These are phyloP conservation scores for Hypoxylon crocopeplum DNA, from an alignment of 495 filamentous ascomycete species.

Conservation along the genomic window DNA sequence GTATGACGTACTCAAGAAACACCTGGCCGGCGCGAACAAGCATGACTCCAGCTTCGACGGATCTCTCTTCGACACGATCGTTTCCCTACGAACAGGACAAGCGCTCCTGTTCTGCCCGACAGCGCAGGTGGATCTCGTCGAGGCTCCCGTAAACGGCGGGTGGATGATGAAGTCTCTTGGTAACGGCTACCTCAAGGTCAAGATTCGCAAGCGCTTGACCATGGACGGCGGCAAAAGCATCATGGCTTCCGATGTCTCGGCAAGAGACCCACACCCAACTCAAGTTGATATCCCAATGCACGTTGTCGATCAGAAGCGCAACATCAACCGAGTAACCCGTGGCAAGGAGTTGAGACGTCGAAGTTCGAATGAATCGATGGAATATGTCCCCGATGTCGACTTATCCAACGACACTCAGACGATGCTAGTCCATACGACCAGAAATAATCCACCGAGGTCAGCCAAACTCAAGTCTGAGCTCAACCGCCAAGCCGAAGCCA, in stretches of 20 bases:
- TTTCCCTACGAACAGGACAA: slow-evolving; percentile 65
- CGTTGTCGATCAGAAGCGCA: slow-evolving; percentile 4
- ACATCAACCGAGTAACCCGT: too few species aligned
- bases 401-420: too few species aligned
- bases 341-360: too few species aligned
- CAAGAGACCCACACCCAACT: not conserved
- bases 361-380: too few species aligned
- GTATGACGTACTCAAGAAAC: slow-evolving; percentile 64
- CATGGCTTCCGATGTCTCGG: slow-evolving; percentile 40
- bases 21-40: slow-evolving; percentile 60
- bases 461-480: too few species aligned
- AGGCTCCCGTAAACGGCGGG: slow-evolving; percentile 35
- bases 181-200: slow-evolving; percentile 56
- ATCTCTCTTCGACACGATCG: slow-evolving; percentile 60
- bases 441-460: too few species aligned
- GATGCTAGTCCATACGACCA: too few species aligned
- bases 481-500: too few species aligned
- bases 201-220: slow-evolving; percentile 61
- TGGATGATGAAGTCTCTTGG: slow-evolving; percentile 47
- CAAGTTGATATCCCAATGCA: too few species aligned
- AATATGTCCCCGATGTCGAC: too few species aligned
- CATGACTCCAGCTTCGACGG: slow-evolving; percentile 3
- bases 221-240: slow-evolving; percentile 64
- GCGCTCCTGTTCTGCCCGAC: slow-evolving; percentile 69
- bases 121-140: slow-evolving; percentile 51